A percentile compares a stretch with the other conserved stretches of the same genome.
phyloP scores from a whole-genome alignment of 352 stramenopile species.

The Globisporangium radiosum region DNA sequence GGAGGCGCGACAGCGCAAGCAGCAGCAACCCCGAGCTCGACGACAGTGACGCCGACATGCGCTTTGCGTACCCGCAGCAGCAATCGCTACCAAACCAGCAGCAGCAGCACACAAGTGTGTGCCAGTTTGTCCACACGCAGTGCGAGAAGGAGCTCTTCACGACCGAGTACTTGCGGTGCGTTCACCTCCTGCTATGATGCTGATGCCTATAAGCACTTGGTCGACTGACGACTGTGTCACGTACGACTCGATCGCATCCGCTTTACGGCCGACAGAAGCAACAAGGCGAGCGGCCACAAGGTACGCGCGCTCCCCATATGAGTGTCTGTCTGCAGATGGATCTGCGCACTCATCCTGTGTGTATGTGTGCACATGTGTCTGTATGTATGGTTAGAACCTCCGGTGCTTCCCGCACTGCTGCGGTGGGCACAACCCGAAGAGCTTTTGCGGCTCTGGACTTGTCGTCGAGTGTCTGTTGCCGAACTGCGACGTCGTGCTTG shows the following conservation, averaged over 20 bases:
- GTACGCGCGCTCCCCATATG: slow-evolving; percentile 14
- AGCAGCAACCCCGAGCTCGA: slow-evolving; percentile 23
- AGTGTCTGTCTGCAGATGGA: too few species aligned
- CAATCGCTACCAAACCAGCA: neutral
- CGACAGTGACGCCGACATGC: slow-evolving; percentile 1
- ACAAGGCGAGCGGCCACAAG: slow-evolving; percentile 82
- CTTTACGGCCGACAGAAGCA: slow-evolving; percentile 37
- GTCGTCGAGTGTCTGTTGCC: slow-evolving; percentile 58
- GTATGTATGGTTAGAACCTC: slow-evolving; percentile 34
- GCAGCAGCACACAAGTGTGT: slow-evolving; percentile 6
- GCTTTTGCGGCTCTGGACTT: slow-evolving; percentile 75
- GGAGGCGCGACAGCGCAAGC: neutral
- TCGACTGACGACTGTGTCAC: neutral
- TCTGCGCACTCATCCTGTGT: neutral
- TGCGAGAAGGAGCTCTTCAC: slow-evolving; percentile 74
- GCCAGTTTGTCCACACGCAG: slow-evolving; percentile 59
- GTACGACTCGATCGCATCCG: slow-evolving; percentile 4
- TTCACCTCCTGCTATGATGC: neutral
- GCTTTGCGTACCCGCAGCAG: slow-evolving; percentile 11
- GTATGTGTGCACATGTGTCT: neutral
- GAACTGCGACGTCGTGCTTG: slow-evolving; percentile 56
- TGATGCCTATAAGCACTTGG: neutral
- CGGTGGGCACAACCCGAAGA: slow-evolving; percentile 78
- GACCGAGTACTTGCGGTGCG: slow-evolving; percentile 63
- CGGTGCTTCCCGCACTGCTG: slow-evolving; percentile 83